A percentile compares a stretch with the other conserved stretches of the same genome.
These are phyloP conservation scores for Boletus sp. DNA, from an alignment of 768 basidiomycete genomes.

Conservation along the genomic window DNA sequence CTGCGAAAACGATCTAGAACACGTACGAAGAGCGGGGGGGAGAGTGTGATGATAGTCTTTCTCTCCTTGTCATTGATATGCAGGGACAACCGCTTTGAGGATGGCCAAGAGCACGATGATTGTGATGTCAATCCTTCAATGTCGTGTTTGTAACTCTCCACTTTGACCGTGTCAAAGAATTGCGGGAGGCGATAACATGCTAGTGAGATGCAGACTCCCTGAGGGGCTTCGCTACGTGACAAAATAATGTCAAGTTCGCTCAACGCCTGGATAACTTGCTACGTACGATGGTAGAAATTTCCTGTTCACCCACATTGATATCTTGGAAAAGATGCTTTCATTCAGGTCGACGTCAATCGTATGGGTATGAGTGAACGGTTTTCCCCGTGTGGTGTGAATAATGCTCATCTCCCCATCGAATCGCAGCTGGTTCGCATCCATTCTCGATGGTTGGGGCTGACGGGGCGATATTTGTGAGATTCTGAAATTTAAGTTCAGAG, in stretches of 20 bases:
- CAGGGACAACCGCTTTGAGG: constrained; percentile 21
- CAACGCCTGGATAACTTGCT: not conserved
- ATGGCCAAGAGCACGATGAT: constrained; percentile 45
- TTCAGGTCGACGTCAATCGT: constrained; percentile 30
- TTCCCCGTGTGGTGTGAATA: constrained; percentile 18
- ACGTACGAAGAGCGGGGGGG: constrained; percentile 37
- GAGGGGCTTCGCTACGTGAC: constrained; percentile 31
- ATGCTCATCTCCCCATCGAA: constrained; percentile 21
- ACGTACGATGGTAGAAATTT: constrained; percentile 32
- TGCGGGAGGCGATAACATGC: constrained; percentile 41
- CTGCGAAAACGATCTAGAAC: constrained; percentile 11
- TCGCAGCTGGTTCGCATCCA: not conserved
- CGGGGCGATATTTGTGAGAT: not conserved
- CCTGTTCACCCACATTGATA: constrained; percentile 41
- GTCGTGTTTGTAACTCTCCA: constrained; percentile 12
- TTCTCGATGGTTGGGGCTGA: not conserved
- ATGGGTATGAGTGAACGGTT: constrained; percentile 19
- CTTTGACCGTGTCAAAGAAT: constrained; percentile 16
- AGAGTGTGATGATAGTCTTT: constrained; percentile 17
- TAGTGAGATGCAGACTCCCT: constrained; percentile 45
- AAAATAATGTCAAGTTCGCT: not conserved
- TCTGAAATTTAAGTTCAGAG: constrained; percentile 19
- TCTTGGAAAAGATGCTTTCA: constrained; percentile 24
- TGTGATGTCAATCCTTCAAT: constrained; percentile 23
- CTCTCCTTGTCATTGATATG: constrained; percentile 5